These are phyloP conservation scores for Prunus mongolica DNA, from an alignment of 306 rosid species.

Conservation along the genomic window DNA sequence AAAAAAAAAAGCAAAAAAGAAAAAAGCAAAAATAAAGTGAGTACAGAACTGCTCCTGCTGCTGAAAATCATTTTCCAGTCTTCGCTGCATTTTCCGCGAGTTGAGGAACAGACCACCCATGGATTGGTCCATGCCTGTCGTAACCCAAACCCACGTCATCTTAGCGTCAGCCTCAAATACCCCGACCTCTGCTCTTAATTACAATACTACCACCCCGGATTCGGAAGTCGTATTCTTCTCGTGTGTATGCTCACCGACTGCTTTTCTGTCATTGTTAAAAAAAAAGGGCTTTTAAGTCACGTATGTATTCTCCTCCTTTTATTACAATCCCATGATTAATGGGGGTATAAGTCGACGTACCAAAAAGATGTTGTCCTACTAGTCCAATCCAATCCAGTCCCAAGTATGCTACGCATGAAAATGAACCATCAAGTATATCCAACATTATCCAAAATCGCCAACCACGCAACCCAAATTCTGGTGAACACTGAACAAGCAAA, in stretches of 20 bases:
- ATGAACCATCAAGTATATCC: neutral
- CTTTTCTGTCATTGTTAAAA: constrained; percentile 24
- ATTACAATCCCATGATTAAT: constrained; percentile 1
- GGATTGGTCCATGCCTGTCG: neutral
- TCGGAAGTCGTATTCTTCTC: neutral
- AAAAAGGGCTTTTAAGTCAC: constrained; percentile 35
- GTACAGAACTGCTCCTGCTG: neutral
- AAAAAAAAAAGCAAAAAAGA: neutral
- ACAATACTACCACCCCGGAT: neutral
- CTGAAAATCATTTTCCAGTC: neutral
- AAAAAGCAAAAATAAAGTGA: neutral
- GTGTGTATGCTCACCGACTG: neutral
- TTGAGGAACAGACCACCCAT: constrained; percentile 5
- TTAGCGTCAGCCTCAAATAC: neutral
- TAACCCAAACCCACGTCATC: neutral
- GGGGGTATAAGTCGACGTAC: constrained; percentile 14
- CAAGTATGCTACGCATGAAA: neutral
- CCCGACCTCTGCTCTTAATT: neutral
- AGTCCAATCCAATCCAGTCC: constrained; percentile 9
- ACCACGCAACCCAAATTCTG: neutral
- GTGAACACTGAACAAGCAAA: neutral
- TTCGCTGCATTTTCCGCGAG: constrained; percentile 14
- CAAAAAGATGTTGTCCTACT: neutral
- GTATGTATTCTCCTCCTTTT: constrained; percentile 16
- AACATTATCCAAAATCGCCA: too few relatives aligned